These are phyloP conservation scores for Lanmaoa pseudosensibilis DNA, from an alignment of 768 basidiomycete species.

Conservation along the genomic window DNA sequence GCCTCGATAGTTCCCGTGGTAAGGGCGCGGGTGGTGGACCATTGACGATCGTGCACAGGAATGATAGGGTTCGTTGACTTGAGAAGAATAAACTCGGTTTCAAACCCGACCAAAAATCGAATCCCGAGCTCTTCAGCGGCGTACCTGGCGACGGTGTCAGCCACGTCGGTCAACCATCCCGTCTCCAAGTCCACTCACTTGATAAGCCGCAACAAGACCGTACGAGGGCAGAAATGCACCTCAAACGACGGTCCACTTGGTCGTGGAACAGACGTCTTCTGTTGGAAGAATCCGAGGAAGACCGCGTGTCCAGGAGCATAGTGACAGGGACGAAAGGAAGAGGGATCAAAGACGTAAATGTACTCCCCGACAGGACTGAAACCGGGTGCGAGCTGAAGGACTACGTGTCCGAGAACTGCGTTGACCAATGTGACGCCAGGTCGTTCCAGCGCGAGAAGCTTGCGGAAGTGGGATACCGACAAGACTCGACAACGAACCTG, in stretches of 20 bases:
- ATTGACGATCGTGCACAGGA: slow-evolving; percentile 49
- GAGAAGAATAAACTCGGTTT: slow-evolving; percentile 70
- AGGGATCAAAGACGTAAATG: slow-evolving; percentile 56
- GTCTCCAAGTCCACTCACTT: slow-evolving; percentile 37
- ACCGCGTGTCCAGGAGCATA: slow-evolving; percentile 63
- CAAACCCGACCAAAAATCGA: slow-evolving; percentile 64
- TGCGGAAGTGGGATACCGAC: slow-evolving; percentile 45
- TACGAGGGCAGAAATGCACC: slow-evolving; percentile 60
- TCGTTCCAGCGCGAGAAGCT: slow-evolving; percentile 49
- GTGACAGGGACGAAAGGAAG: slow-evolving; percentile 49
- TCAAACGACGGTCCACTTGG: slow-evolving; percentile 35
- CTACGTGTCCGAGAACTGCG: slow-evolving; percentile 52
- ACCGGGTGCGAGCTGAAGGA: slow-evolving; percentile 45
- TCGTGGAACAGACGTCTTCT: slow-evolving; percentile 45
- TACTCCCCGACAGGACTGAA: slow-evolving; percentile 58
- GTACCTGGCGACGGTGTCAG: slow-evolving; percentile 24
- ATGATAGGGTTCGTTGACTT: slow-evolving; percentile 47
- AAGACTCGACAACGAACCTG: slow-evolving; percentile 59
- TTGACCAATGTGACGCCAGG: slow-evolving; percentile 54
- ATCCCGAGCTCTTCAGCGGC: slow-evolving; percentile 36
- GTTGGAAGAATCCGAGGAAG: slow-evolving; percentile 69
- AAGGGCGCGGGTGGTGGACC: slow-evolving; percentile 39
- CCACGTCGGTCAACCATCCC: no score
- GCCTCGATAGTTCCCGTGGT: slow-evolving; percentile 47
- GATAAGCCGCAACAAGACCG: slow-evolving; percentile 49